Evolutionary conservation across 139 green algal genomes (phyloP).

Genomic region (Volvox africanus): DNA sequence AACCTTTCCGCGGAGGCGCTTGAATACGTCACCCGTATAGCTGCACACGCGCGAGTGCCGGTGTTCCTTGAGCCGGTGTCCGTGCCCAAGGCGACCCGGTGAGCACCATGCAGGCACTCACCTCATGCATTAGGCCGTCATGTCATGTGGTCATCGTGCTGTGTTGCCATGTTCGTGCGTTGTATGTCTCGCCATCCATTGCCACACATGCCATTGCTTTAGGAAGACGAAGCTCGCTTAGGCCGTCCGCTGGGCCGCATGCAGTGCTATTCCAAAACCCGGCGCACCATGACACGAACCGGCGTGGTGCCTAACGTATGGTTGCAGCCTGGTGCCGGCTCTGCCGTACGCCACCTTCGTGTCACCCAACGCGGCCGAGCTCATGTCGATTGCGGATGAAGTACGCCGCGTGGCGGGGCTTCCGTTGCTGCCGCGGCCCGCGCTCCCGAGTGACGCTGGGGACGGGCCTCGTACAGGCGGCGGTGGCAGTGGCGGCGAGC

Average conservation of each 20-base stretch:
- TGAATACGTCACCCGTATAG: slow-evolving; percentile 51
- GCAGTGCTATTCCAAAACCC: too few species aligned
- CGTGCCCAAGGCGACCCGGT: slow-evolving; percentile 71
- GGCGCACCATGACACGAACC: too few species aligned
- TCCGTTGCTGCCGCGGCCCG: slow-evolving; percentile 34
- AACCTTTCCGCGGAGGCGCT: slow-evolving; percentile 65
- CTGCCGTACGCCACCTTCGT: slow-evolving; percentile 58
- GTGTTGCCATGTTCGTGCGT: too few species aligned
- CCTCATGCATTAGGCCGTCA: too few species aligned
- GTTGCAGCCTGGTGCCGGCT: slow-evolving; percentile 36
- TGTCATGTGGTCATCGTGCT: too few species aligned
- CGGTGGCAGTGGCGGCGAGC: not conserved
- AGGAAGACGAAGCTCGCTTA: too few species aligned
- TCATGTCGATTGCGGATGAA: slow-evolving; percentile 67
- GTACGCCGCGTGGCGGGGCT: slow-evolving; percentile 25
- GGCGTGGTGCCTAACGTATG: too few species aligned
- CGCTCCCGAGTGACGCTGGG: not conserved
- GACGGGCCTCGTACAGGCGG: not conserved
- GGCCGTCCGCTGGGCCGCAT: too few species aligned
- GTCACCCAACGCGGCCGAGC: slow-evolving; percentile 72
- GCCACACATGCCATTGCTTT: too few species aligned
- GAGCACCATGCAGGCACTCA: not conserved
- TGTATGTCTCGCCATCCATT: too few species aligned
- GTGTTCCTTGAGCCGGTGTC: slow-evolving; percentile 81
- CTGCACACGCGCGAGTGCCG: slow-evolving; percentile 56